Conservation (phyloP, 163 green algal species). For the Smithsoniella earleae region DNA sequence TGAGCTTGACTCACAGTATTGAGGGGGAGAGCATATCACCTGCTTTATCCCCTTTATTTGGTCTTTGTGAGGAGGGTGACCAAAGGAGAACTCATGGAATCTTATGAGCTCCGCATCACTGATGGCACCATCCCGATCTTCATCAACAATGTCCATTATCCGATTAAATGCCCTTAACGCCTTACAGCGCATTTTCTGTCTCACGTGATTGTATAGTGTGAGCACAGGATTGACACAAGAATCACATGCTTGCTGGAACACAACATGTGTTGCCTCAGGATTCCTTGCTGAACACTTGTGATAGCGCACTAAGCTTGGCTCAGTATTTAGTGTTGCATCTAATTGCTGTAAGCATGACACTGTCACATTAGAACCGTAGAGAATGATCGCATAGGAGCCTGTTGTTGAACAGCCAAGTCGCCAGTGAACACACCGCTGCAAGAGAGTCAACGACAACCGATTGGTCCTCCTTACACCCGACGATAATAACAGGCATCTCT, state of each 20-base stretch:
- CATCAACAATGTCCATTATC: constrained; percentile 23
- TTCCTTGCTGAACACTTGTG: constrained; percentile 22
- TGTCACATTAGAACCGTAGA: neutral
- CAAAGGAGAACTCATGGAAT: constrained; percentile 24
- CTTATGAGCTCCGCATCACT: constrained; percentile 6
- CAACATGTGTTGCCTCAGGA: neutral
- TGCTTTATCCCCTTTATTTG: constrained; percentile 6
- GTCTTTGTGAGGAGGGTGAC: neutral
- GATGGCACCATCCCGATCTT: constrained; percentile 16
- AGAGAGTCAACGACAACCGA: neutral
- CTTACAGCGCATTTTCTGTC: neutral
- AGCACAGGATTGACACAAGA: constrained; percentile 23
- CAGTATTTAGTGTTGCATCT: neutral
- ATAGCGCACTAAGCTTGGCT: neutral
- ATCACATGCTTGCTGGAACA: constrained; percentile 24
- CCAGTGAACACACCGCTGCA: neutral
- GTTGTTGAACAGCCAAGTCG: neutral
- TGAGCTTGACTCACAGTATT: neutral
- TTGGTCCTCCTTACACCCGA: constrained; percentile 25
- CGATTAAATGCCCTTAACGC: constrained; percentile 18
- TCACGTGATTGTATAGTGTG: constrained; percentile 11
- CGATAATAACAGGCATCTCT: constrained; percentile 10
- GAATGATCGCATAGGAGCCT: neutral
- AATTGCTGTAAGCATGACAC: constrained; percentile 15
- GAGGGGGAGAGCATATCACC: neutral